These are phyloP conservation scores for Ascomycota sp. DNA, from an alignment of 2,329 filamentous ascomycete species.

Conservation along the genomic window DNA sequence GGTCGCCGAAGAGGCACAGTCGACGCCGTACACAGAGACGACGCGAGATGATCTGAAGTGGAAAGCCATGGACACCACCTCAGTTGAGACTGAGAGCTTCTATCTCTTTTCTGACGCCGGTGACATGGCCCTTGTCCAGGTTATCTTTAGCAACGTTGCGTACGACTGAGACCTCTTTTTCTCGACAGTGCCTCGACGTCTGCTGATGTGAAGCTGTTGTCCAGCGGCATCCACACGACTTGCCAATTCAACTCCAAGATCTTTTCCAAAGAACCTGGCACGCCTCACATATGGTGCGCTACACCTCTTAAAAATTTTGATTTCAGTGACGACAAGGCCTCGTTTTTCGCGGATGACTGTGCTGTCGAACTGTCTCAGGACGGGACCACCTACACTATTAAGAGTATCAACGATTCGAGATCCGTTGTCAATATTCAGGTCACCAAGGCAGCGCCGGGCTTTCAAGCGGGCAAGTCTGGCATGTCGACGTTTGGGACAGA, in stretches of 20 bases:
- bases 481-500: constrained; percentile 74
- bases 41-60: constrained; percentile 63
- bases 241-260: constrained; percentile 89
- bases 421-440: constrained; percentile 73
- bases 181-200: not conserved
- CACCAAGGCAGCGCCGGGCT: constrained; percentile 53
- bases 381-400: constrained; percentile 64
- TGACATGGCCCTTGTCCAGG: constrained; percentile 55
- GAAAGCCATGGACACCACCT: constrained; percentile 59
- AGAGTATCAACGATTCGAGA: constrained; percentile 62
- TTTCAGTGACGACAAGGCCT: constrained; percentile 64
- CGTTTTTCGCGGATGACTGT: constrained; percentile 69
- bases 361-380: constrained; percentile 72
- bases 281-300: constrained; percentile 63
- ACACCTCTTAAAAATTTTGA: constrained; percentile 56
- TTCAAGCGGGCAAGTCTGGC: constrained; percentile 66
- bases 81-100: constrained; percentile 86
- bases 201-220: constrained; percentile 4
- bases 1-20: constrained; percentile 59
- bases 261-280: constrained; percentile 51
- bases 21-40: constrained; percentile 59
- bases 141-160: constrained; percentile 96
- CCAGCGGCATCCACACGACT: constrained; percentile 69
- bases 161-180: constrained; percentile 22
- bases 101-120: constrained; percentile 69